Evolutionary conservation across 2,329 filamentous ascomycete genomes (phyloP).

Genomic region (Cadophora malorum): DNA sequence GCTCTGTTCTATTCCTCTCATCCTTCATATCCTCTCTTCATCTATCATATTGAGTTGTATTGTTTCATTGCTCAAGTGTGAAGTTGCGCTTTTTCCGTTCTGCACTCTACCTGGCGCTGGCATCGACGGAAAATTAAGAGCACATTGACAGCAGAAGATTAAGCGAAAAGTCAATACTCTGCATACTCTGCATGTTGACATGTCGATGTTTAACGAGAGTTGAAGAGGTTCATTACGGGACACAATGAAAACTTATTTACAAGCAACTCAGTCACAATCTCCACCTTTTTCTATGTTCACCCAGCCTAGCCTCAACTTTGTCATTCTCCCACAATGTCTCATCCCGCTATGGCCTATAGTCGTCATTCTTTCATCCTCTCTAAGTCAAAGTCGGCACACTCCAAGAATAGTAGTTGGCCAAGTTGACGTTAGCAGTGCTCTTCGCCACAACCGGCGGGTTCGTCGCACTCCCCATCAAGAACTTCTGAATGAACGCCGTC

Average conservation of each 20-base stretch:
- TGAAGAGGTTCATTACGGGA: neutral
- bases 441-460: slow-evolving; percentile 14
- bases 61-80: neutral
- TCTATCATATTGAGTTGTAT: neutral
- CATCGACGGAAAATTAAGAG: neutral
- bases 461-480: slow-evolving; percentile 45
- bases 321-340: neutral
- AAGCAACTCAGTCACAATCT: neutral
- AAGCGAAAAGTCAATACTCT: neutral
- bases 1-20: too few relatives aligned
- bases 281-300: neutral
- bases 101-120: neutral
- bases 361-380: neutral
- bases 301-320: neutral
- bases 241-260: neutral
- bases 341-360: neutral
- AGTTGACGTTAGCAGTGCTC: slow-evolving; percentile 22
- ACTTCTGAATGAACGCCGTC: slow-evolving; percentile 57
- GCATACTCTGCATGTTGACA: too few relatives aligned
- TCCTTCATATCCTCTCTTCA: too few relatives aligned
- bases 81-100: neutral
- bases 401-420: slow-evolving; percentile 24
- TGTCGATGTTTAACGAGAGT: neutral
- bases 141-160: neutral
- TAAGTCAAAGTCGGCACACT: slow-evolving; percentile 25